Evolutionary conservation across 2,329 filamentous ascomycete genomes (phyloP).

Genomic region (Purpureocillium takamizusanense): DNA sequence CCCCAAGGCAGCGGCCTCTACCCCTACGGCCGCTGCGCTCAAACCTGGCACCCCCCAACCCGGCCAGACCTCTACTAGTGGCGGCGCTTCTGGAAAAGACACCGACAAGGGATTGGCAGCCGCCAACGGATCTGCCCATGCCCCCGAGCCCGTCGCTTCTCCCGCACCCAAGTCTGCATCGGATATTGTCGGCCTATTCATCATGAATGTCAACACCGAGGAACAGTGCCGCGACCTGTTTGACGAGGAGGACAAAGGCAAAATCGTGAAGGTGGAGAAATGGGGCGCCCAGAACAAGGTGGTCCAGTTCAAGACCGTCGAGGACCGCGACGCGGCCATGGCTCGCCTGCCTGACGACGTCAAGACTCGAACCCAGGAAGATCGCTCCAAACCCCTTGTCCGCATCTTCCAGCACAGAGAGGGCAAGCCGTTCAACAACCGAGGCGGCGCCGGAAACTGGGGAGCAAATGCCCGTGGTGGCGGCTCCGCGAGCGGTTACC

Average conservation of each 20-base stretch:
- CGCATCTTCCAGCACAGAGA: constrained; percentile 72
- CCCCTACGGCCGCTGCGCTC: constrained; percentile 21
- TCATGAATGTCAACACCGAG: constrained; percentile 76
- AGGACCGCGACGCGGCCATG: constrained; percentile 75
- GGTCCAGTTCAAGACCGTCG: constrained; percentile 69
- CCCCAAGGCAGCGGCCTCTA: constrained; percentile 31
- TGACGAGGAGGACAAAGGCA: constrained; percentile 69
- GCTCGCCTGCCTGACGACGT: constrained; percentile 65
- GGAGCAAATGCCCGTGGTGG: constrained; percentile 58
- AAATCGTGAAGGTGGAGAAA: constrained; percentile 72
- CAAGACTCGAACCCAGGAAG: constrained; percentile 63
- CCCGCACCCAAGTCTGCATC: constrained; percentile 52
- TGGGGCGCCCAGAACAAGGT: constrained; percentile 75
- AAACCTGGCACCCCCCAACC: constrained; percentile 42
- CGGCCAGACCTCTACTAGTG: constrained; percentile 28
- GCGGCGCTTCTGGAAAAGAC: constrained; percentile 39
- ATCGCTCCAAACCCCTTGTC: constrained; percentile 70
- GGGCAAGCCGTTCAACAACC: constrained; percentile 42
- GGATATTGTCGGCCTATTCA: constrained; percentile 76
- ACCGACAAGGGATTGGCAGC: constrained; percentile 43
- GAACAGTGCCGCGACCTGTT: constrained; percentile 79
- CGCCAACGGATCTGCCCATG: constrained; percentile 45
- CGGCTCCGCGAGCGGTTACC: constrained; percentile 60
- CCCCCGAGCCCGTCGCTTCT: constrained; percentile 43
- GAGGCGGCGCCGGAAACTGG: constrained; percentile 60